A percentile compares a stretch with the other conserved stretches of the same genome.
These are phyloP conservation scores for Penicillium verhagenii DNA, from an alignment of 495 filamentous ascomycete genomes.

Conservation along the genomic window DNA sequence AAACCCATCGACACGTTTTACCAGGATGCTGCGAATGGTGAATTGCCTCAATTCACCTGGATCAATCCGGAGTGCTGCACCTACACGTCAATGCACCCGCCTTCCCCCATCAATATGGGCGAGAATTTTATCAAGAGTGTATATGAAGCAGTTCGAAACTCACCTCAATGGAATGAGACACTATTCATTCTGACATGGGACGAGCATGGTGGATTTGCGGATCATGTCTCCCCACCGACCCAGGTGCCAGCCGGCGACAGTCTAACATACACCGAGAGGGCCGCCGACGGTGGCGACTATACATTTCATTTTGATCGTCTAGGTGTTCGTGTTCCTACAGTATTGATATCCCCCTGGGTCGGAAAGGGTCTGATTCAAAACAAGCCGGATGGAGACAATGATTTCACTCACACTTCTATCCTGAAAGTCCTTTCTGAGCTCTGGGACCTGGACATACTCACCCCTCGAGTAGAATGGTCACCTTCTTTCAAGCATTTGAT, in stretches of 20 bases:
- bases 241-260: conserved; percentile 43
- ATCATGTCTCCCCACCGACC: conserved; percentile 47
- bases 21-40: conserved; percentile 37
- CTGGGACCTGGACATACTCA: conserved; percentile 43
- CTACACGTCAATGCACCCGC: conserved; percentile 50
- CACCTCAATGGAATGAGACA: conserved; percentile 50
- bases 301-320: conserved; percentile 51
- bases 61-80: conserved; percentile 55
- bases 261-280: conserved; percentile 42
- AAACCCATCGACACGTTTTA: conserved; percentile 37
- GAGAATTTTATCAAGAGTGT: conserved; percentile 51
- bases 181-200: conserved; percentile 52
- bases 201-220: conserved; percentile 51
- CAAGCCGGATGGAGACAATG: conserved; percentile 25
- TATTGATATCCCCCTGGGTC: conserved; percentile 52
- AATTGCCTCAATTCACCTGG: conserved; percentile 47
- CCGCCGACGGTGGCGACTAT: conserved; percentile 38
- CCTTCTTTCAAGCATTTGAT: conserved; percentile 41
- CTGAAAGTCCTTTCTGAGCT: conserved; percentile 42
- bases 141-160: conserved; percentile 48
- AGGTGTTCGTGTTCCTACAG: conserved; percentile 49
- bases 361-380: conserved; percentile 44
- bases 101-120: conserved; percentile 45
- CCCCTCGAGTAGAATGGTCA: conserved; percentile 44
- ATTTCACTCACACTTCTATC: conserved; percentile 48